Evolutionary conservation across 495 filamentous ascomycete species (phyloP), one percentile per base, ranked within the genome.

Genomic region (Cairneyella variabilis): DNA sequence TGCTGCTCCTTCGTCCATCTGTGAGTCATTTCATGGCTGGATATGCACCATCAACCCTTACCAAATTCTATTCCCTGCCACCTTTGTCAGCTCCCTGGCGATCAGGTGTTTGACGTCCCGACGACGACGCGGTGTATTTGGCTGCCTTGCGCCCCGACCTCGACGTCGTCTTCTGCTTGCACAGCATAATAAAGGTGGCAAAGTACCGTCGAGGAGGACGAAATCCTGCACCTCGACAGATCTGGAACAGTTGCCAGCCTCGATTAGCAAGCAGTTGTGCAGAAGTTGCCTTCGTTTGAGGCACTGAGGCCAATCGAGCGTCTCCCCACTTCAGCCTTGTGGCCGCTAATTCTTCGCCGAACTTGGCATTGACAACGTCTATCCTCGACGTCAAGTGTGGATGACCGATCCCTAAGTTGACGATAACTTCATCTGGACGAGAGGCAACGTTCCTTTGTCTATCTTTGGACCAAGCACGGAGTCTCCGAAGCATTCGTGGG

Each of bases 61-160:
- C 26, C 44, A 48, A 20, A 48, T 25, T 30, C 30, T 48, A 30
- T 30, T 18, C 23, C 44, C n/a, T 48, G 44, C 27, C 10, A 1
- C 12, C 44, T 44, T 53, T 36, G 49, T 43, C 38, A 53, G 49
- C 39, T 43, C 38, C 14, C 38, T 7, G 30, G 14, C 30, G 10
- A 16, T 21, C 8, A 20, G 17, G 38, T 8, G 18, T 14, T 16
- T 4, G 14, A 9, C 18, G 38, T 7, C 12, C 23, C 23, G 1
- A 1, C 23, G 38, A 41, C 14, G 38, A 21, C 38, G 38, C 38
- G 16, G n/a, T 20, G 18, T 41, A 9, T 21, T 41, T n/a, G n/a
- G 38, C 3, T 41, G 38, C 38, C 38, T 41, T 16, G 23, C n/a
- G n/a, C n/a, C n/a, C n/a, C n/a, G n/a, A n/a, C n/a, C n/a, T n/a